Conservation (phyloP, 1,139 yeast species). For the Magnusiomyces suaveolens region DNA sequence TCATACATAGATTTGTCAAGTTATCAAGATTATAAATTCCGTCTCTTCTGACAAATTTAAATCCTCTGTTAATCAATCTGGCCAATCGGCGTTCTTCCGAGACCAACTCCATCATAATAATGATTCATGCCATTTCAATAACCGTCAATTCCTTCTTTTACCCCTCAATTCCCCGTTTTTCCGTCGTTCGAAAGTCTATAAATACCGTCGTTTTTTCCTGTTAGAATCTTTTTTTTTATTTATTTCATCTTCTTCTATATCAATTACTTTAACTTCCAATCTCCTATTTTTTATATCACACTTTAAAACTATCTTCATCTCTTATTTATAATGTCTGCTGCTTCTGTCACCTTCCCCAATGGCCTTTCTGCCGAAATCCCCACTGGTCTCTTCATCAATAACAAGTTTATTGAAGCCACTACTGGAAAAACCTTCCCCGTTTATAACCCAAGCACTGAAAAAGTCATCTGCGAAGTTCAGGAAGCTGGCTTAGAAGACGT, state of each 20-base stretch:
- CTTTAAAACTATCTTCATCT: neutral
- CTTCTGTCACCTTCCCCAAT: constrained; percentile 43
- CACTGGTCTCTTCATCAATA: constrained; percentile 56
- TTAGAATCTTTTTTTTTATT: too few relatives aligned
- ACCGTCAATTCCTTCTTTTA: too few relatives aligned
- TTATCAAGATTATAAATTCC: too few relatives aligned
- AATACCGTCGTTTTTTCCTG: too few relatives aligned
- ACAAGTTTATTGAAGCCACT: constrained; percentile 43
- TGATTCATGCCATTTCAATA: too few relatives aligned
- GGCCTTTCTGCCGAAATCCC: constrained; percentile 55
- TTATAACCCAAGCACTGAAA: constrained; percentile 51
- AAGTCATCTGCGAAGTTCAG: constrained; percentile 40
- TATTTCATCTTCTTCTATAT: neutral
- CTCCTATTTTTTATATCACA: neutral
- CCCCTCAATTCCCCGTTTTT: too few relatives aligned
- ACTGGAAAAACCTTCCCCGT: constrained; percentile 45
- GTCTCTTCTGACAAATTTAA: too few relatives aligned
- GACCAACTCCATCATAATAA: too few relatives aligned
- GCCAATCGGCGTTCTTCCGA: too few relatives aligned
- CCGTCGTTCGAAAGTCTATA: too few relatives aligned
- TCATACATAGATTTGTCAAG: too few relatives aligned
- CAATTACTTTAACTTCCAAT: neutral
- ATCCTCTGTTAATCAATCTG: too few relatives aligned
- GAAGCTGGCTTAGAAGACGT: constrained; percentile 48
- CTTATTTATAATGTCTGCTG: neutral